Conservation (phyloP, 2,329 filamentous ascomycete species). For the Pseudogymnoascus sp. region DNA sequence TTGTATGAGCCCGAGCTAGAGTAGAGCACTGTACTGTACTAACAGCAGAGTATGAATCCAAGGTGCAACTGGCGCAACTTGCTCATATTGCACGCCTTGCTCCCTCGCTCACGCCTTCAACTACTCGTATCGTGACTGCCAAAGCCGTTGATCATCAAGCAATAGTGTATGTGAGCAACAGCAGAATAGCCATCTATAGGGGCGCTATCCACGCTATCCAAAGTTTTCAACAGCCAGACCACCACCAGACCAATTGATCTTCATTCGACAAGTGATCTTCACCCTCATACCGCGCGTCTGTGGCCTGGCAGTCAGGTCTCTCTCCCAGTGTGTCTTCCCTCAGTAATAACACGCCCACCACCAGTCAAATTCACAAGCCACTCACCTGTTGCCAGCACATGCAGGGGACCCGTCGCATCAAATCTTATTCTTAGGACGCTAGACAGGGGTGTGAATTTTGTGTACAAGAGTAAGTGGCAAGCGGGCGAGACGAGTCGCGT, state of each 20-base stretch:
- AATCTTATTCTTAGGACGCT: background rate
- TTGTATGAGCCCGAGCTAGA: background rate
- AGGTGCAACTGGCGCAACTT: background rate
- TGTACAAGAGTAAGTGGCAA: background rate
- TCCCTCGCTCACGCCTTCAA: background rate
- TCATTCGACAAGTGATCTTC: background rate
- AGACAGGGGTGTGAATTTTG: background rate
- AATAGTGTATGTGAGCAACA: background rate
- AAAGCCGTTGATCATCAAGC: background rate
- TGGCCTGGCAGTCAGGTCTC: background rate
- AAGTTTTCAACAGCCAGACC: background rate
- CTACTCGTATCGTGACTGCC: background rate
- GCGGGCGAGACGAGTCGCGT: background rate
- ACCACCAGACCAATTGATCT: too few relatives aligned
- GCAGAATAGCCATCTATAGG: background rate
- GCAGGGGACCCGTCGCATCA: background rate
- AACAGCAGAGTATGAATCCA: too few relatives aligned
- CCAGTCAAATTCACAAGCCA: background rate
- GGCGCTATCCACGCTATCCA: background rate
- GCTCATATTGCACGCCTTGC: background rate
- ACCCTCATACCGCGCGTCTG: background rate
- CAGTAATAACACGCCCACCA: too few relatives aligned
- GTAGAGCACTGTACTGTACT: background rate
- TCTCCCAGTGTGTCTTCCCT: background rate
- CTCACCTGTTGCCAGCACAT: background rate